These are phyloP conservation scores for Neurospora sp. DNA, from an alignment of 495 filamentous ascomycete genomes.

Conservation along the genomic window DNA sequence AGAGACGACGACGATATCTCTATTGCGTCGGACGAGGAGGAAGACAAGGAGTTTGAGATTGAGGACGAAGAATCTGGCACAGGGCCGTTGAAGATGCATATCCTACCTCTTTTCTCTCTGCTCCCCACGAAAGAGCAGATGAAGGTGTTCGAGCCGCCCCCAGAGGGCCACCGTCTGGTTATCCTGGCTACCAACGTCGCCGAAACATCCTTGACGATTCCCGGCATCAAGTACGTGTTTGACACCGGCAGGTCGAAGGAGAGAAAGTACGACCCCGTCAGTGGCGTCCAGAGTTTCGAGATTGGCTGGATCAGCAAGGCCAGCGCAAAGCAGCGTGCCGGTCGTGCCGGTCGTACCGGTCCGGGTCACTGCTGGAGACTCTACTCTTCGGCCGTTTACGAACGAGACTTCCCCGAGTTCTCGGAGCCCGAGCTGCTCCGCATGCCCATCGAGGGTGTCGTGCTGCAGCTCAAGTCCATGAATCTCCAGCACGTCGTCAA, in stretches of 20 bases:
- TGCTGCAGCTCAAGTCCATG: constrained; percentile 94
- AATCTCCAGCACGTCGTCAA: constrained; percentile 81
- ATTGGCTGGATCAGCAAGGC: constrained; percentile 97
- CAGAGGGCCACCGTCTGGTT: constrained; percentile 75
- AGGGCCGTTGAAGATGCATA: constrained; percentile 55
- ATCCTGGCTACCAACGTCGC: constrained; percentile 95
- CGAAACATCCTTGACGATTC: constrained; percentile 94
- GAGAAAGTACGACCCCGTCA: constrained; percentile 70
- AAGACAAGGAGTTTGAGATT: constrained; percentile 48
- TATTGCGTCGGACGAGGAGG: constrained; percentile 42
- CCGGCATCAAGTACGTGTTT: constrained; percentile 91
- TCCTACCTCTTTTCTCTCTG: constrained; percentile 87
- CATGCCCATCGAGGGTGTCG: constrained; percentile 85
- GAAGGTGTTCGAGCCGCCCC: constrained; percentile 81
- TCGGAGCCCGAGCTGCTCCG: constrained; percentile 80
- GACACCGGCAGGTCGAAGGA: constrained; percentile 88
- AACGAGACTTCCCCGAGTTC: constrained; percentile 80
- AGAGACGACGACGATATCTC: constrained; percentile 39
- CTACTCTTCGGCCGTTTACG: constrained; percentile 90
- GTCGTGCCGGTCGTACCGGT: constrained; percentile 90
- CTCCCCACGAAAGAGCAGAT: constrained; percentile 91
- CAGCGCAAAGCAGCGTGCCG: constrained; percentile 82
- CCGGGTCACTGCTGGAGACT: constrained; percentile 92
- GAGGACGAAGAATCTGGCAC: constrained; percentile 52
- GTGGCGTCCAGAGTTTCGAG: constrained; percentile 91